Conservation (phyloP, 805 yeast species). For the Jamesozyma gamospora region DNA sequence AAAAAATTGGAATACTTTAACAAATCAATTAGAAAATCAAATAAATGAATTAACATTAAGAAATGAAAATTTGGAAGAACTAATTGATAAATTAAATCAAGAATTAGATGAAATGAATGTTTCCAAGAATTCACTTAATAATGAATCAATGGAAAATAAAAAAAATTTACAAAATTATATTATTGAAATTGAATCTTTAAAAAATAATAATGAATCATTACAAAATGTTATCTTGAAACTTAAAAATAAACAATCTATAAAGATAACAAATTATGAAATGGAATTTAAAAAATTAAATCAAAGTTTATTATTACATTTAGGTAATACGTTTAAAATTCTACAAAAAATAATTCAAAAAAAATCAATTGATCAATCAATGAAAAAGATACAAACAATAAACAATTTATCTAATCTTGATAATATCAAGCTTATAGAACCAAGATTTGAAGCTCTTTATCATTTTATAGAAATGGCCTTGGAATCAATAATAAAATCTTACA, state of each 20-base stretch:
- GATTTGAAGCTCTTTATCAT: slow-evolving; percentile 37
- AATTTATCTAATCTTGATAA: slow-evolving; percentile 14
- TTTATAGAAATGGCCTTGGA: slow-evolving; percentile 54
- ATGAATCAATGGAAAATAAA: slow-evolving; percentile 3
- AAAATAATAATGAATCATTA: slow-evolving; percentile 1
- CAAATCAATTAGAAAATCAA: slow-evolving; percentile 19
- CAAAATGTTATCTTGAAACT: neutral
- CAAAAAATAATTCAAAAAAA: slow-evolving; percentile 47
- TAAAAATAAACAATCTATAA: slow-evolving; percentile 1
- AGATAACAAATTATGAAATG: slow-evolving; percentile 6
- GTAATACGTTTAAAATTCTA: slow-evolving; percentile 41
- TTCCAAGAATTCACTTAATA: neutral
- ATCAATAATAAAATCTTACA: slow-evolving; percentile 49
- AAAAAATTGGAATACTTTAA: slow-evolving; percentile 18
- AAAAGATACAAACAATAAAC: slow-evolving; percentile 37
- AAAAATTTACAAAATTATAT: neutral
- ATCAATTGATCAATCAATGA: slow-evolving; percentile 50
- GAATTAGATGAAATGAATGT: slow-evolving; percentile 5
- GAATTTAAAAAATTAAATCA: slow-evolving; percentile 36
- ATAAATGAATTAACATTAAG: slow-evolving; percentile 2
- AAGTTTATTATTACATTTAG: slow-evolving; percentile 37
- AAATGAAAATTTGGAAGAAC: neutral
- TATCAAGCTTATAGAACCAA: slow-evolving; percentile 22
- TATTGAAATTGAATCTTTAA: slow-evolving; percentile 6
- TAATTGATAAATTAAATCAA: slow-evolving; percentile 13